Evolutionary conservation across 2,329 filamentous ascomycete genomes (phyloP).

Genomic region (Dichotomopilus funicola): DNA sequence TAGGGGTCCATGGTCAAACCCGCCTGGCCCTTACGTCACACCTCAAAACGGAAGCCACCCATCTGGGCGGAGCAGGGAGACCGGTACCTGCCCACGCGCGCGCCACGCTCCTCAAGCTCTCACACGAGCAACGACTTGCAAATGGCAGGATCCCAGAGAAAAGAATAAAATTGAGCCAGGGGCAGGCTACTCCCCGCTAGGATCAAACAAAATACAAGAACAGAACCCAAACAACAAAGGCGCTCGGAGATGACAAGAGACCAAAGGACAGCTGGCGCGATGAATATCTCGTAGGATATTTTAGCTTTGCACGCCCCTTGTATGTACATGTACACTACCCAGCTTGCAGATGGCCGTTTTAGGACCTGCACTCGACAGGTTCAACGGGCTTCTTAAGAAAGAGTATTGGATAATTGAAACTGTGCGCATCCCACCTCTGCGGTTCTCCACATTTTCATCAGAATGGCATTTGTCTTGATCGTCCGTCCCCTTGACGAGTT

Average conservation of each 20-base stretch:
- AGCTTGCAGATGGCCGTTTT: too few species aligned
- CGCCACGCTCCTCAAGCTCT: not conserved
- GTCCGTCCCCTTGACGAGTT: not conserved
- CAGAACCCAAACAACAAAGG: too few species aligned
- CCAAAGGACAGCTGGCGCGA: too few species aligned
- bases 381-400: too few species aligned
- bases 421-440: not conserved
- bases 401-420: not conserved
- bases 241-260: too few species aligned
- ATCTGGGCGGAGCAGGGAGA: not conserved
- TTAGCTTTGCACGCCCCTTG: too few species aligned
- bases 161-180: not conserved
- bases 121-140: slow-evolving; percentile 4
- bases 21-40: slow-evolving; percentile 3
- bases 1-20: not conserved
- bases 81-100: not conserved
- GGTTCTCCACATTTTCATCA: slow-evolving; percentile 1
- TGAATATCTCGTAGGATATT: too few species aligned
- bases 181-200: not conserved
- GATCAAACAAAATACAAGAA: too few species aligned
- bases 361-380: too few species aligned
- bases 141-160: not conserved
- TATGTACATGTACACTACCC: too few species aligned
- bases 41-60: not conserved
- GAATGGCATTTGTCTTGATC: not conserved